Evolutionary conservation across 2,329 filamentous ascomycete genomes (phyloP).

Genomic region (Pestalotiopsis sp.): DNA sequence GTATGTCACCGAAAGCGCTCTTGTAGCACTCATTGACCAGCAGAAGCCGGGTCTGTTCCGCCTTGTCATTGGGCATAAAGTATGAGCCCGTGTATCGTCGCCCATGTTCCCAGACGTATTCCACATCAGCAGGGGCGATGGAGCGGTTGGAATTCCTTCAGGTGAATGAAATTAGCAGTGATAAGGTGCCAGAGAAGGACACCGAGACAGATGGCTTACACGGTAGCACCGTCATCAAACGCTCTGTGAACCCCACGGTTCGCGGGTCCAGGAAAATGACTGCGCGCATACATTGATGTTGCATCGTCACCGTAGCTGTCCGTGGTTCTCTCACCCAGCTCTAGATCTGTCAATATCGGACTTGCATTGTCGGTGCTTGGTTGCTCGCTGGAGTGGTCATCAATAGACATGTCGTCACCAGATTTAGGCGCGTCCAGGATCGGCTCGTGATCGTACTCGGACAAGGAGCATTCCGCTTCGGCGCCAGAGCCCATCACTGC

Average conservation of each 20-base stretch:
- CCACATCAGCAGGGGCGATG: conserved; percentile 52
- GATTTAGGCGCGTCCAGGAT: conserved; percentile 24
- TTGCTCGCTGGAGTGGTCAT: conserved; percentile 18
- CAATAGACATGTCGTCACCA: conserved; percentile 29
- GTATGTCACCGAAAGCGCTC: conserved; percentile 46
- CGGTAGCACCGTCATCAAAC: conserved; percentile 33
- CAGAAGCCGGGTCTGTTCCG: conserved; percentile 63
- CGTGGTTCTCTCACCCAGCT: conserved; percentile 19
- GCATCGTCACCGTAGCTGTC: conserved; percentile 32
- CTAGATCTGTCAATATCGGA: conserved; percentile 12
- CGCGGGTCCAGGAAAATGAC: conserved; percentile 39
- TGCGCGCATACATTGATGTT: conserved; percentile 44
- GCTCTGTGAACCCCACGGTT: conserved; percentile 37
- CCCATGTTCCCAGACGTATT: conserved; percentile 61
- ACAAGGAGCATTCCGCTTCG: not conserved
- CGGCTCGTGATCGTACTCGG: not conserved
- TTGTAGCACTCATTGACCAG: conserved; percentile 66
- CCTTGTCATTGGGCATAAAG: conserved; percentile 68
- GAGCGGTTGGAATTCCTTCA: conserved; percentile 43
- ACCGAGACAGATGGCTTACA: conserved; percentile 35
- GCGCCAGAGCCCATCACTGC: not conserved
- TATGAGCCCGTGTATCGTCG: conserved; percentile 65
- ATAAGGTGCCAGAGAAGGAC: not conserved
- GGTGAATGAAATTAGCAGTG: not conserved
- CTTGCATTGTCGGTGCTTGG: conserved; percentile 28